Conservation (phyloP, 305 asterid genomes). For the Stenogyne calaminthoides region DNA sequence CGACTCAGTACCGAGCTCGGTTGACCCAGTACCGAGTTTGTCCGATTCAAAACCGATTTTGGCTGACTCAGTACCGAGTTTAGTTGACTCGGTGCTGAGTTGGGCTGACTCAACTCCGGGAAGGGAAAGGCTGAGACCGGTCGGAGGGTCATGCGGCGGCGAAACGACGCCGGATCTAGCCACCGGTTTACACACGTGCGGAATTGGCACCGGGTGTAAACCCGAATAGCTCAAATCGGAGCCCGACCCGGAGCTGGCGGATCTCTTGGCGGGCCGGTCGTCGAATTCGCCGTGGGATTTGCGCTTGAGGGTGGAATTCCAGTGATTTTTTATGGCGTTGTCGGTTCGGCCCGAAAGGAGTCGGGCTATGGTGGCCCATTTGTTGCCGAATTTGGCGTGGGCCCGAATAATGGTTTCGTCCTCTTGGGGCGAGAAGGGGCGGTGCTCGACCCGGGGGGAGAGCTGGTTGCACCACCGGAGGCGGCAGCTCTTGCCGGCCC, state of each 20-base stretch:
- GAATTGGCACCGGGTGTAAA: conserved; percentile 24
- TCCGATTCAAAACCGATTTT: conserved; percentile 19
- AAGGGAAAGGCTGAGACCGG: conserved; percentile 61
- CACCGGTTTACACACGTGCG: conserved; percentile 46
- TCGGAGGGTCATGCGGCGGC: conserved; percentile 49
- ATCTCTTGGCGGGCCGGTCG: conserved; percentile 31
- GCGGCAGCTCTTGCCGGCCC: conserved; percentile 49
- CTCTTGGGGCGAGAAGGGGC: conserved; percentile 43
- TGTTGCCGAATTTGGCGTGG: conserved; percentile 44
- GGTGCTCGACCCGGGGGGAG: conserved; percentile 51
- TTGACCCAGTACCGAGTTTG: too few species aligned
- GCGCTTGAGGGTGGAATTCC: conserved; percentile 68
- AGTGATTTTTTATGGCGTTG: conserved; percentile 53
- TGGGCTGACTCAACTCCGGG: conserved; percentile 50
- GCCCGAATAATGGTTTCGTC: conserved; percentile 43
- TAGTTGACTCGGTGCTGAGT: conserved; percentile 37
- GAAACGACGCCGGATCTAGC: conserved; percentile 42
- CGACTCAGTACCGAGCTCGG: too few species aligned
- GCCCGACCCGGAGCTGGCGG: conserved; percentile 35
- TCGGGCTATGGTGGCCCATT: conserved; percentile 52
- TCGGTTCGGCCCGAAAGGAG: conserved; percentile 47
- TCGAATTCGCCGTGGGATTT: conserved; percentile 32
- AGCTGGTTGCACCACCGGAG: conserved; percentile 59
- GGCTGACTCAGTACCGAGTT: conserved; percentile 34
- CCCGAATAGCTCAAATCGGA: conserved; percentile 37